Conservation (phyloP, 108 stramenopile species). For the Cyclotella choctawhatcheeana region DNA sequence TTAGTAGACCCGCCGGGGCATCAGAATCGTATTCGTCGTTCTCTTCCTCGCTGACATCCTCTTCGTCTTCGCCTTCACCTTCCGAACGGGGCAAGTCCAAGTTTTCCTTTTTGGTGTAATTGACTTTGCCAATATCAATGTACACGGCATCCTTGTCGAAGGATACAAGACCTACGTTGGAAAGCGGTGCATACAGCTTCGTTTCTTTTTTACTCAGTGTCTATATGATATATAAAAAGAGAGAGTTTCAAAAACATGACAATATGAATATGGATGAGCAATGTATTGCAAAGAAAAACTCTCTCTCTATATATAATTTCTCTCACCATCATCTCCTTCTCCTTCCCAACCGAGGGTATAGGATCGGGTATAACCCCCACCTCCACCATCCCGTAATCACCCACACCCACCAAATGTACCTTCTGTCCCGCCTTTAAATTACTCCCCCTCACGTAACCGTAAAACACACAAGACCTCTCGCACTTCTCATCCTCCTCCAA, state of each 20-base stretch:
- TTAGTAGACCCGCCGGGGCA: slow-evolving; percentile 78
- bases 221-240: slow-evolving; percentile 18
- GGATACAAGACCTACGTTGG: slow-evolving; percentile 92
- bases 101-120: slow-evolving; percentile 89
- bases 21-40: slow-evolving; percentile 46
- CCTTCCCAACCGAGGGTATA: slow-evolving; percentile 81
- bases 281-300: too few relatives aligned
- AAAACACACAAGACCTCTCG: slow-evolving; percentile 88
- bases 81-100: slow-evolving; percentile 48
- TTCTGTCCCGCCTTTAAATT: slow-evolving; percentile 85
- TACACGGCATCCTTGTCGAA: slow-evolving; percentile 98
- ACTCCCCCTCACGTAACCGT: slow-evolving; percentile 97
- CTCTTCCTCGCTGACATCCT: slow-evolving; percentile 52
- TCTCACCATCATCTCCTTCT: slow-evolving; percentile 63
- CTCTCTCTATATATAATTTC: background rate
- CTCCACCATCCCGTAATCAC: slow-evolving; percentile 88
- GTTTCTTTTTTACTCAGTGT: slow-evolving; percentile 89
- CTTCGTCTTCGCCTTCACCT: slow-evolving; percentile 36
- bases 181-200: slow-evolving; percentile 94
- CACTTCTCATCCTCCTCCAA: slow-evolving; percentile 83
- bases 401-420: slow-evolving; percentile 96
- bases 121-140: slow-evolving; percentile 92
- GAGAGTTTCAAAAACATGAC: too few relatives aligned
- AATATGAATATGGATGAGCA: background rate
- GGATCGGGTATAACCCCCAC: slow-evolving; percentile 84